A percentile compares a stretch with the other conserved stretches of the same genome.
Evolutionary conservation across 2,329 filamentous ascomycete genomes (phyloP).

Genomic region (Pyricularia sp.): DNA sequence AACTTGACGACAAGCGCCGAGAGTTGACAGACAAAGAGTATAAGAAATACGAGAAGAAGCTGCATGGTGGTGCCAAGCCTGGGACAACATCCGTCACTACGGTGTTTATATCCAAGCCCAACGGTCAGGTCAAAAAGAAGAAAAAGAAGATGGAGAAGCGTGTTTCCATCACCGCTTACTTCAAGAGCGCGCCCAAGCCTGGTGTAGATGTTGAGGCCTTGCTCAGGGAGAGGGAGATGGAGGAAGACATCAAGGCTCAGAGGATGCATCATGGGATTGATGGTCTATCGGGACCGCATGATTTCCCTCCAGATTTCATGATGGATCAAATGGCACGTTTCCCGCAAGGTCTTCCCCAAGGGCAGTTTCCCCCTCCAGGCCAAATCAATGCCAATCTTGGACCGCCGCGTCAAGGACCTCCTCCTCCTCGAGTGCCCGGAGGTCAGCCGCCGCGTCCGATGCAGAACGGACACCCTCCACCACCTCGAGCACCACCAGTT

Average conservation of each 20-base stretch:
- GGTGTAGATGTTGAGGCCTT: neutral
- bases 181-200: neutral
- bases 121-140: constrained; percentile 1
- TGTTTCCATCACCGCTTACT: constrained; percentile 4
- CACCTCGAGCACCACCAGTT: neutral
- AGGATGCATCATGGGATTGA: neutral
- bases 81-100: neutral
- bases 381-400: neutral
- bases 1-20: neutral
- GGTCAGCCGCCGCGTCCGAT: neutral
- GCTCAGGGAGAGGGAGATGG: neutral
- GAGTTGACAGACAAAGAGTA: neutral
- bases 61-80: neutral
- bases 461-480: neutral
- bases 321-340: neutral
- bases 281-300: neutral
- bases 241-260: neutral
- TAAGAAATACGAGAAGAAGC: neutral
- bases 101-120: neutral
- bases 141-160: constrained; percentile 2
- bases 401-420: neutral
- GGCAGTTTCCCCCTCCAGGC: neutral
- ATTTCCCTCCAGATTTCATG: neutral
- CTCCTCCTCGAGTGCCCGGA: neutral
- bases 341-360: neutral